These are phyloP conservation scores for Fusarium sp. DNA, from an alignment of 2,329 filamentous ascomycete species.

Conservation along the genomic window DNA sequence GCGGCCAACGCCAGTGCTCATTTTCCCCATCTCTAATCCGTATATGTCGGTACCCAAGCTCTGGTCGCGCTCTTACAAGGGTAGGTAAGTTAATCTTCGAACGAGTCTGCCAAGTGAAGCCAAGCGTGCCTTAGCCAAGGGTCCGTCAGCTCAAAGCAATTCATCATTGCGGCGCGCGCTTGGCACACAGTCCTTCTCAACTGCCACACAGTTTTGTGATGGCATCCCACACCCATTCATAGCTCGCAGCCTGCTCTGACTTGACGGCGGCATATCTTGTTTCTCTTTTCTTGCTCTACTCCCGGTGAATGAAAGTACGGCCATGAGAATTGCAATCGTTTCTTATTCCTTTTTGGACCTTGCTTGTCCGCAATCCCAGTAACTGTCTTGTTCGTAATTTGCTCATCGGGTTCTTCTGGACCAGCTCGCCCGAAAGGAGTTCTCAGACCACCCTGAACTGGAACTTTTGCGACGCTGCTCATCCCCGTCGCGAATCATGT, in stretches of 20 bases:
- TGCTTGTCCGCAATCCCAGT: slow-evolving; percentile 31
- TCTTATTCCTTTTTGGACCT: slow-evolving; percentile 19
- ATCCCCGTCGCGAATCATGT: slow-evolving; percentile 46
- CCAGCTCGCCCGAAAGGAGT: slow-evolving; percentile 1
- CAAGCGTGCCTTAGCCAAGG: slow-evolving; percentile 31
- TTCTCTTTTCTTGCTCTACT: slow-evolving; percentile 1
- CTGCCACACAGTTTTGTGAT: slow-evolving; percentile 43
- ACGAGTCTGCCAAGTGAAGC: slow-evolving; percentile 39
- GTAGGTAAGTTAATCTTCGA: slow-evolving; percentile 21
- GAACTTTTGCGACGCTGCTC: slow-evolving; percentile 37
- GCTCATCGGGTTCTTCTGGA: slow-evolving; percentile 17
- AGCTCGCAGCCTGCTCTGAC: slow-evolving; percentile 35
- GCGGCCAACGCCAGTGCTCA: neutral
- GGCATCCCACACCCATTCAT: slow-evolving; percentile 40
- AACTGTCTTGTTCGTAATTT: slow-evolving; percentile 4
- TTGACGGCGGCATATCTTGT: slow-evolving; percentile 30
- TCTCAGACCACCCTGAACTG: slow-evolving; percentile 32
- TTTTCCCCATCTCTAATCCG: slow-evolving; percentile 16
- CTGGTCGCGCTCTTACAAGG: slow-evolving; percentile 34
- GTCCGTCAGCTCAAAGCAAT: slow-evolving; percentile 32
- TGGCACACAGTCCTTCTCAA: slow-evolving; percentile 38
- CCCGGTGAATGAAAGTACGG: slow-evolving; percentile 15
- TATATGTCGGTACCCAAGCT: slow-evolving; percentile 26
- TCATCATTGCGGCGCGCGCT: slow-evolving; percentile 35
- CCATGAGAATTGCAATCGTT: slow-evolving; percentile 35